Base-by-base conservation (phyloP, 2,329 filamentous ascomycete species). In the Fusarium falciforme region DNA sequence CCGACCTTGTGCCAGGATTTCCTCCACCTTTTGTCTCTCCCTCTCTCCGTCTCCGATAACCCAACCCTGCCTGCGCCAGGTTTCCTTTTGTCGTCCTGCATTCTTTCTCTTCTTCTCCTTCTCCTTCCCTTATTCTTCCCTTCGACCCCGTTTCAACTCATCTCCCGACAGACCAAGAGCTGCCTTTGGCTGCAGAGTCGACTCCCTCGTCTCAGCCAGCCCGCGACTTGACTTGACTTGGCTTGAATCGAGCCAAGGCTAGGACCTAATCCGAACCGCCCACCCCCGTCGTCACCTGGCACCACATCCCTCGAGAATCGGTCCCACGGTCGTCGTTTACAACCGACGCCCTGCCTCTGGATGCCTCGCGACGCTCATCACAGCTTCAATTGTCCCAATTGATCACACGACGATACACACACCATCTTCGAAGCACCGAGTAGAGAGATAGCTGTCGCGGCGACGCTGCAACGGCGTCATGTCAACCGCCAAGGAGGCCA, bases 401-500 rank as follows among this genome's bases (percentile, higher is more conserved):
- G 73, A 77, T 58, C 57, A 54, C 42, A 57, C 61, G 36, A 61
- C 71, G 38, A 72, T 64, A 42, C 36, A 55, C 20, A 42, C 16
- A 54, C 40, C 40, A 9, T 16, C 27, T 12, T 33, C 52, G 31
- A 58, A 63, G 42, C n/a, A 74, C 54, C 66, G 61, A 73, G 40
- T 69, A 31, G 66, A 71, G 31, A 62, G 60, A 52, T 40, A 59
- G 58, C 63, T 67, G 66, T 67, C 44, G 68, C 49, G 64, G 69
- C 61, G 62, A 71, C 74, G 71, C 72, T 64, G 65, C 54, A 55
- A 67, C 61, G 72, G 66, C 74, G 74, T 73, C 73, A 84, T 83
- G 82, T 80, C 82, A 65, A 77, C 77, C 76, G 78, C 80, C 64
- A 78, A 74, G 71, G 79, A 82, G 73, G 77, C 79, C 58, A 77